Evolutionary conservation across 2,329 filamentous ascomycete genomes (phyloP).

Genomic region (Arthroderma sp.): DNA sequence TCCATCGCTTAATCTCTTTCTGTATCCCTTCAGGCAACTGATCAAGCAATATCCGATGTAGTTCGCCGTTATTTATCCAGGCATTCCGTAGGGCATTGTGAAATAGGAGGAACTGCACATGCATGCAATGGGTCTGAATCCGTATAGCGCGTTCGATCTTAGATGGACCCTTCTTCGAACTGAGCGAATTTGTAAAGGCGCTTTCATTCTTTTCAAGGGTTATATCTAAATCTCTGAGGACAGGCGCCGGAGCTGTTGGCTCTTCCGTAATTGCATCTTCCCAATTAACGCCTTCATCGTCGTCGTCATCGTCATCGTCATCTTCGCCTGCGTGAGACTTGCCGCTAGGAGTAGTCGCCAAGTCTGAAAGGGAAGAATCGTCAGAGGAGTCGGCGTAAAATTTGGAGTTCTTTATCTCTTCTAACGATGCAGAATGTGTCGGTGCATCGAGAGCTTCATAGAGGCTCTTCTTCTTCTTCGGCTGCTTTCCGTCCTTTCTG

Average conservation of each 20-base stretch:
- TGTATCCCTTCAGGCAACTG: conserved; percentile 55
- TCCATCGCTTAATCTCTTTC: conserved; percentile 63
- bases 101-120: conserved; percentile 77
- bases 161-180: conserved; percentile 63
- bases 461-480: conserved; percentile 6
- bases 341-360: not conserved
- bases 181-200: conserved; percentile 46
- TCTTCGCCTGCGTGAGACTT: conserved; percentile 26
- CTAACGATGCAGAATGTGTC: conserved; percentile 3
- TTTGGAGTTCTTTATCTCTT: conserved; percentile 5
- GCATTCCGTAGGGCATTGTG: conserved; percentile 77
- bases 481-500: too few relatives aligned
- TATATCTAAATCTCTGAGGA: conserved; percentile 58
- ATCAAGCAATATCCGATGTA: conserved; percentile 64
- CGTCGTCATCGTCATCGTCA: conserved; percentile 52
- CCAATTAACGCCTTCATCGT: conserved; percentile 44
- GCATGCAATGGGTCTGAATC: conserved; percentile 68
- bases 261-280: conserved; percentile 40
- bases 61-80: conserved; percentile 65
- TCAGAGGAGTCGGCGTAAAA: conserved; percentile 24
- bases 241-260: conserved; percentile 32
- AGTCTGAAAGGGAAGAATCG: conserved; percentile 17
- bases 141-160: conserved; percentile 73
- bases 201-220: conserved; percentile 47
- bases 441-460: conserved; percentile 8